Conservation (phyloP, 2,329 filamentous ascomycete species). For the Cytospora paraplurivora region DNA sequence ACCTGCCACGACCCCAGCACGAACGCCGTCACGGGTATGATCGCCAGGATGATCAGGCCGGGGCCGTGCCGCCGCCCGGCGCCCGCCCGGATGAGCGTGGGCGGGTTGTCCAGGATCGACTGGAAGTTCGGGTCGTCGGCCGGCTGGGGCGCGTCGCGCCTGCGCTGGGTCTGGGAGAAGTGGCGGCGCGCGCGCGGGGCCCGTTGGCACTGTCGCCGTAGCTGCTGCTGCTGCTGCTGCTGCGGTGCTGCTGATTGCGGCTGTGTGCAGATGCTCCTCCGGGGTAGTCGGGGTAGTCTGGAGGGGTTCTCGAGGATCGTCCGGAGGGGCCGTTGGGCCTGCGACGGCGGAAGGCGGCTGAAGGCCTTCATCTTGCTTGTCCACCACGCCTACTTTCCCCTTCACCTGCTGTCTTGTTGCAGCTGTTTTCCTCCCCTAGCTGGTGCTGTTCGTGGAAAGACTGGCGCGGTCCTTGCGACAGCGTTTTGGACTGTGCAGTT, state of each 20-base stretch:
- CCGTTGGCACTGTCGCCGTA: too few species aligned
- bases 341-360: constrained; percentile 19
- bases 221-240: too few species aligned
- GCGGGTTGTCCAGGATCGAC: constrained; percentile 85
- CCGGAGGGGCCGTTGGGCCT: constrained; percentile 13
- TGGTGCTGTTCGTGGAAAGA: background rate
- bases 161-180: constrained; percentile 36
- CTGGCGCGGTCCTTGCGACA: background rate
- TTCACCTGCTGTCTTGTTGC: background rate
- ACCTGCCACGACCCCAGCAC: constrained; percentile 93
- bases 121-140: constrained; percentile 78
- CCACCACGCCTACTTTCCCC: too few species aligned
- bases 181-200: constrained; percentile 29
- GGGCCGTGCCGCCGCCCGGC: constrained; percentile 68
- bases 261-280: background rate
- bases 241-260: constrained; percentile 4
- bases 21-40: constrained; percentile 92
- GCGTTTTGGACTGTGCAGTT: background rate
- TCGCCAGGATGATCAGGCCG: constrained; percentile 76
- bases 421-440: background rate
- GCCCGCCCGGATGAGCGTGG: constrained; percentile 72
- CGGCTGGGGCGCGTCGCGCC: constrained; percentile 43
- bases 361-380: constrained; percentile 25
- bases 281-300: background rate
- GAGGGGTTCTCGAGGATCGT: constrained; percentile 16